Evolutionary conservation across 78 protist genomes (phyloP).

Genomic region (Guillardia theta): DNA sequence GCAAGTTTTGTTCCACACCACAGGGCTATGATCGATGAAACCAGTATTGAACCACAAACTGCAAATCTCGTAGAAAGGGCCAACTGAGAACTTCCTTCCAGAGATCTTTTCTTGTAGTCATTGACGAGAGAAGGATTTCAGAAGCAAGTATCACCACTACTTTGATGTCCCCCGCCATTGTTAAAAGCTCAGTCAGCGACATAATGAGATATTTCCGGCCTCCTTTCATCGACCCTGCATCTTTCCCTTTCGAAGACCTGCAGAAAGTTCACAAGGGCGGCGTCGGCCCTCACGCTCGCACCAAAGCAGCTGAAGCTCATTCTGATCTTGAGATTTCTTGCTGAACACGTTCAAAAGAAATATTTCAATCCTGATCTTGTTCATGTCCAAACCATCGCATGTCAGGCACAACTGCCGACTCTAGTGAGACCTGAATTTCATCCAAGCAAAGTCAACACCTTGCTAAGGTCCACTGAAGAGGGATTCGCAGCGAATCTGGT

Average conservation of each 20-base stretch:
- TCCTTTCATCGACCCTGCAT: background rate
- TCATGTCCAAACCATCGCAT: no score
- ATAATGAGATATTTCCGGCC: background rate
- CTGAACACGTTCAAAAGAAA: no score
- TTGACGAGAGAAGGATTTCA: background rate
- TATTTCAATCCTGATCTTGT: no score
- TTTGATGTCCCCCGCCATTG: background rate
- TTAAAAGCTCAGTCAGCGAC: background rate
- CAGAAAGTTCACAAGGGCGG: no score
- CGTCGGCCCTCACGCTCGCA: no score
- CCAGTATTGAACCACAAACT: conserved; percentile 1
- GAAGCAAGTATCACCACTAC: background rate
- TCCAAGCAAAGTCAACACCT: no score
- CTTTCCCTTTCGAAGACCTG: background rate
- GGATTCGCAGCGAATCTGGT: no score
- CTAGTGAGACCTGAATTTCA: no score
- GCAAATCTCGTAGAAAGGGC: background rate
- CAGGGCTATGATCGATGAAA: conserved; percentile 1
- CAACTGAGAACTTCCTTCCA: background rate
- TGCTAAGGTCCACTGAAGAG: no score
- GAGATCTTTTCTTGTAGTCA: background rate
- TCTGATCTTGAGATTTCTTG: no score
- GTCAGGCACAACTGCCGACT: no score
- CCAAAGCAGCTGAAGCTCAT: background rate
- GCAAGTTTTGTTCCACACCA: background rate